Base-by-base conservation (phyloP, 441 rosid species). In the Populus hybrid region DNA sequence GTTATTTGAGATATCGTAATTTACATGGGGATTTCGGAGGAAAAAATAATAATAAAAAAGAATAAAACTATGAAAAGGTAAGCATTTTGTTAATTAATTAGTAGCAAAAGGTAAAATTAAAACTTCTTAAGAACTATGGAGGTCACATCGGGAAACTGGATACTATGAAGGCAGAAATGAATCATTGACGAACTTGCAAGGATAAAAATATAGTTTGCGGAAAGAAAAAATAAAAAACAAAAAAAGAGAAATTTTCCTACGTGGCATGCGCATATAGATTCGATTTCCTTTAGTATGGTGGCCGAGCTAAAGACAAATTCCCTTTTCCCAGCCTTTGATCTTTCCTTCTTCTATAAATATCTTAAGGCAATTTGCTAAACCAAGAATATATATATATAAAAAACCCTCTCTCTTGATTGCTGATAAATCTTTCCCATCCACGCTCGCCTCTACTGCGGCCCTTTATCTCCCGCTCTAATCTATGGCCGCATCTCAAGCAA, bases 401-500 rank as follows among this genome's bases (percentile, higher is more conserved):
- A 7, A n/a, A 0, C 28, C 19, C 6, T 11, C 50, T 7, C 46
- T n/a, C 19, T n/a, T 36, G 32, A 14, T 34, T 19, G 2, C 42
- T 30, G 16, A 57, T 32, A 7, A 57, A 35, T 12, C 28, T 5
- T 59, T 35, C 4, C 59, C 67, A 3, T 38, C 69, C 76, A 36
- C 79, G 78, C 78, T 75, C 71, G 50, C 57, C 64, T 5, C 42
- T 24, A n/a, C 28, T 24, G 28, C 67, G 65, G 11, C 32, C 14
- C 19, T 35, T 70, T 69, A 69, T 75, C 77, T 74, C 68, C 76
- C 67, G 69, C 23, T 75, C 73, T 46, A 69, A 75, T 76, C 83
- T 18, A 91, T 91, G 96, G 89, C 96, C 63, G 78, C 74, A 19
- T 76, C 91, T 59, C 98, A 93, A 86, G 97, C 93, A 9, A 86